Base-by-base conservation (phyloP, 75 land plant genomes). In the Picea sitchensis region DNA sequence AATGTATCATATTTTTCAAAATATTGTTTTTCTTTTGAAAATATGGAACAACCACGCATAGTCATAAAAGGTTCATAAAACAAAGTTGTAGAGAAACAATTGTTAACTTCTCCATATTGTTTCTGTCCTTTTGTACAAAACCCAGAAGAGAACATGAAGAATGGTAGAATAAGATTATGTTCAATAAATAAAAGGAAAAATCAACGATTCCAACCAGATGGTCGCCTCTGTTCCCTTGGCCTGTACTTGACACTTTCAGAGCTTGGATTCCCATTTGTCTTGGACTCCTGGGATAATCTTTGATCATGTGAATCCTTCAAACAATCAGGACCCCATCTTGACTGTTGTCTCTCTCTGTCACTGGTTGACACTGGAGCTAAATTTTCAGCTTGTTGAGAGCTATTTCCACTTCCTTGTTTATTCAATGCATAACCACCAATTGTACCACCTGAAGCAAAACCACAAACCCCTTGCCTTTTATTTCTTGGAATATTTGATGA, bases 151-250 rank as follows among this genome's bases (percentile, higher is more conserved):
- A 68, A 68, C 6, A n/a, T n/a, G n/a, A 18, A n/a, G 9, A 71
- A 47, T n/a, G 11, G 41, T 21, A 71, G 21, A 20, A 44, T 14
- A 41, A n/a, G 21, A 4, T 71, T 23, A n/a, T 44, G 51, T 20
- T 44, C 51, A 51, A 51, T 71, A 71, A n/a, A 71, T 11, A 20
- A 38, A 71, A 44, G 11, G 9, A 69, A 41, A 41, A 41, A 44
- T 83, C 76, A 93, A 12, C 91, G 86, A 77, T 95, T 94, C 98
- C 98, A 95, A 20, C 98, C 98, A 59, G 98, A 95, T 12, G 89
- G 87, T 32, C 98, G 87, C 65, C 88, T 77, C 79, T 96, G 92
- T 74, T 92, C 93, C 67, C 99, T 81, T 32, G 89, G 86, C 63
- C 85, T 87, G 58, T 92, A 92, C 83, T 82, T 81, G 58, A 82